Conservation (phyloP, 2,329 filamentous ascomycete genomes). For the Fusarium humuli region DNA sequence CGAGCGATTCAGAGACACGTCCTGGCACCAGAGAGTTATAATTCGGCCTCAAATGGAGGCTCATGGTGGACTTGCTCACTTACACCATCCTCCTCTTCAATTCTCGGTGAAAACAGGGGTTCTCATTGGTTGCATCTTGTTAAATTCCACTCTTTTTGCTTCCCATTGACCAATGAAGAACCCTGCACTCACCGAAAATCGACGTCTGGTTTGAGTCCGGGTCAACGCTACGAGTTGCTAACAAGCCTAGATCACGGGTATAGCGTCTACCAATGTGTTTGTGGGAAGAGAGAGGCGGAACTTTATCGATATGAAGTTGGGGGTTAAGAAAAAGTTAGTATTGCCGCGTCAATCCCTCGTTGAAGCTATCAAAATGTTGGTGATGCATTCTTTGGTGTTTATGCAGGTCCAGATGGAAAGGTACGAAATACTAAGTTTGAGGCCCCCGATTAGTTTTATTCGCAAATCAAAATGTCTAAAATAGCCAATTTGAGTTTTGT, state of each 20-base stretch:
- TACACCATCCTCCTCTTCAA: slow-evolving; percentile 51
- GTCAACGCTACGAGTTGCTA: slow-evolving; percentile 28
- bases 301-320: slow-evolving; percentile 26
- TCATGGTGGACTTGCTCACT: slow-evolving; percentile 53
- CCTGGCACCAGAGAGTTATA: slow-evolving; percentile 56
- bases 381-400: slow-evolving; percentile 23
- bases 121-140: slow-evolving; percentile 44
- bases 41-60: slow-evolving; percentile 52
- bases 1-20: slow-evolving; percentile 54
- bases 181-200: slow-evolving; percentile 48
- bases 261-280: slow-evolving; percentile 28
- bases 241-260: slow-evolving; percentile 19
- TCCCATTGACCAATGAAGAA: slow-evolving; percentile 45
- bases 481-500: not conserved
- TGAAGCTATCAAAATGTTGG: not conserved
- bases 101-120: slow-evolving; percentile 34
- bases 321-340: slow-evolving; percentile 1
- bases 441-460: not conserved
- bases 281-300: slow-evolving; percentile 10
- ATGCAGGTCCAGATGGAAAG: not conserved
- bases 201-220: slow-evolving; percentile 13
- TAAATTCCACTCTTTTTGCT: slow-evolving; percentile 24
- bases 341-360: slow-evolving; percentile 17
- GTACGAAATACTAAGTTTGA: not conserved
- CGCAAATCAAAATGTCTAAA: not conserved